These are phyloP conservation scores for Byssoonygena ceratinophila DNA, from an alignment of 2,329 filamentous ascomycete species.

Conservation along the genomic window DNA sequence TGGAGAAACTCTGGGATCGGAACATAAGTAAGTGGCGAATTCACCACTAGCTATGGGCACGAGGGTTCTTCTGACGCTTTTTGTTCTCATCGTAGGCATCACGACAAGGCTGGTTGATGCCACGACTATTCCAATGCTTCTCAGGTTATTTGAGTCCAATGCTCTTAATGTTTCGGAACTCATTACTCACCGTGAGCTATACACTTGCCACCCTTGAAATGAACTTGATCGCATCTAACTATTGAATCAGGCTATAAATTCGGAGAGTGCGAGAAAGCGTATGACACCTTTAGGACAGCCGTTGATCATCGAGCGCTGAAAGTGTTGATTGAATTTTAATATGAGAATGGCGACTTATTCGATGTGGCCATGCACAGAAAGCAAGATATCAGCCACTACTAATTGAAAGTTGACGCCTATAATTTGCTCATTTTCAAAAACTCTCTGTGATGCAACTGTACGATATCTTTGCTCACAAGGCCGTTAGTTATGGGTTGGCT, in stretches of 20 bases:
- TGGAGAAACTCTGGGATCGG: slow-evolving; percentile 46
- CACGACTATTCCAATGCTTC: slow-evolving; percentile 40
- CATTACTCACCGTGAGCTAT: slow-evolving; percentile 38
- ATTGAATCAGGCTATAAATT: slow-evolving; percentile 22
- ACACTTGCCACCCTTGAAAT: not conserved
- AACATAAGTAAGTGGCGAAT: slow-evolving; percentile 40
- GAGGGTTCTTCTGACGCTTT: too few species aligned
- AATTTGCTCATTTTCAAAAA: too few species aligned
- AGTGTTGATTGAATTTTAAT: slow-evolving; percentile 31
- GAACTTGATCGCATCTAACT: not conserved
- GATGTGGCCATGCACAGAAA: too few species aligned
- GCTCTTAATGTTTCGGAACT: slow-evolving; percentile 36
- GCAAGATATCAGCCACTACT: too few species aligned
- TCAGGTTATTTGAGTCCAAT: slow-evolving; percentile 38
- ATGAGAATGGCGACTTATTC: not conserved
- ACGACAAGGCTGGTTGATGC: slow-evolving; percentile 42
- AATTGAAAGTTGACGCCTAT: too few species aligned
- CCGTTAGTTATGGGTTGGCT: too few species aligned
- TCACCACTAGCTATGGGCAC: not conserved
- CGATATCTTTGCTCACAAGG: too few species aligned
- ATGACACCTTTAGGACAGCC: slow-evolving; percentile 36
- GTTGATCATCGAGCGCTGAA: slow-evolving; percentile 38
- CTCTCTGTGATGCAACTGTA: too few species aligned
- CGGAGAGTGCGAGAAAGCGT: slow-evolving; percentile 37
- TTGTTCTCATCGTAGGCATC: too few species aligned